Conservation (phyloP, 148 eudicot species). For the Cornus controversa region DNA sequence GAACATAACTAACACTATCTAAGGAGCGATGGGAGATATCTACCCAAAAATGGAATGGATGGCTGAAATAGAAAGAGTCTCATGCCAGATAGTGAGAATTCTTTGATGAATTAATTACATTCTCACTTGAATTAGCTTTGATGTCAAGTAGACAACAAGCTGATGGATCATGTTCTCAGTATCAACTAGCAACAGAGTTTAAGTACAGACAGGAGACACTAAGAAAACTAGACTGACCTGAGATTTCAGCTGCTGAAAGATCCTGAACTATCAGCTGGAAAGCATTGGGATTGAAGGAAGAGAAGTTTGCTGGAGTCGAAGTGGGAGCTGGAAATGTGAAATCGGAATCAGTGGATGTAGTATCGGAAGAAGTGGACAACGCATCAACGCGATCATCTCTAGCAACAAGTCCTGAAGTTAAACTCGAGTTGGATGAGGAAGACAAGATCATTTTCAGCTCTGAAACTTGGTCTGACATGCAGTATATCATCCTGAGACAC, state of each 20-base stretch:
- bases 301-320: constrained; percentile 58
- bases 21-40: constrained; percentile 21
- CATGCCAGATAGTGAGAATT: constrained; percentile 7
- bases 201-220: constrained; percentile 32
- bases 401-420: constrained; percentile 52
- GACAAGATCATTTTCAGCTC: constrained; percentile 90
- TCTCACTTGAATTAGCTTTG: not conserved
- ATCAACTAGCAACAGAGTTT: constrained; percentile 13
- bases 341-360: constrained; percentile 75
- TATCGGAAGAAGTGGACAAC: constrained; percentile 66
- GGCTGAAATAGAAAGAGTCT: constrained; percentile 11
- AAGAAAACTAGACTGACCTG: constrained; percentile 74
- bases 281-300: constrained; percentile 58
- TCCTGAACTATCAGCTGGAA: constrained; percentile 83
- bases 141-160: not conserved
- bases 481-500: constrained; percentile 97
- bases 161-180: not conserved
- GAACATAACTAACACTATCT: constrained; percentile 8
- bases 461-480: constrained; percentile 92
- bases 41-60: constrained; percentile 17
- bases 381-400: constrained; percentile 61
- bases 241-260: constrained; percentile 66
- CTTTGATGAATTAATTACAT: not conserved
- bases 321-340: constrained; percentile 68
- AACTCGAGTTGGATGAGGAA: constrained; percentile 60